Conservation (phyloP, 805 yeast genomes). For the Wickerhamomyces silvicola region DNA sequence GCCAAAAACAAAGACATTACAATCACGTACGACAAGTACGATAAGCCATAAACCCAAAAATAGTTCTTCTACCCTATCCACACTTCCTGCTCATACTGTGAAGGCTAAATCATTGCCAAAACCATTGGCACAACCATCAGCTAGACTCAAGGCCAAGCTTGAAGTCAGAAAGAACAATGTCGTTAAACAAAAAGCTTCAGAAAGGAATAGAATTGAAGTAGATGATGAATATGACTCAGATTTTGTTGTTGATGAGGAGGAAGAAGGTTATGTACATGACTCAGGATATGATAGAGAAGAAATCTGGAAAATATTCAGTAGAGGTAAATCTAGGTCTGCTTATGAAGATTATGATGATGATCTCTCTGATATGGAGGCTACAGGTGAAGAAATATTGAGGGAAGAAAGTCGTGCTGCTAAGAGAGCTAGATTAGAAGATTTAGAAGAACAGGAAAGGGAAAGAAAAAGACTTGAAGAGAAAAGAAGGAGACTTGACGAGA, state of each 20-base stretch:
- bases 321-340: constrained; percentile 47
- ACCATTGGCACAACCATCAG: constrained; percentile 50
- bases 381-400: constrained; percentile 79
- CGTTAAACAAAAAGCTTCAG: constrained; percentile 16
- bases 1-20: constrained; percentile 1
- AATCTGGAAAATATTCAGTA: constrained; percentile 81
- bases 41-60: no score
- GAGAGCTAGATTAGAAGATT: constrained; percentile 72
- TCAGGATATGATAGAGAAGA: constrained; percentile 73
- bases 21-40: background rate
- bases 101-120: constrained; percentile 11
- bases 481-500: constrained; percentile 35
- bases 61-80: no score
- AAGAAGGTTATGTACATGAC: constrained; percentile 15
- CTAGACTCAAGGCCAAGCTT: constrained; percentile 42
- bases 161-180: constrained; percentile 24
- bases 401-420: constrained; percentile 71
- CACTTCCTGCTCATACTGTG: background rate
- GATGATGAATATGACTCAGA: constrained; percentile 51
- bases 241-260: constrained; percentile 41
- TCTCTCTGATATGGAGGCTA: constrained; percentile 81
- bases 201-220: constrained; percentile 37
- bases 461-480: constrained; percentile 41
- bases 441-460: constrained; percentile 58
- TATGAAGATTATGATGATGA: constrained; percentile 41